Evolutionary conservation across 306 rosid genomes (phyloP).

Genomic region (Aeschynomene evenia): DNA sequence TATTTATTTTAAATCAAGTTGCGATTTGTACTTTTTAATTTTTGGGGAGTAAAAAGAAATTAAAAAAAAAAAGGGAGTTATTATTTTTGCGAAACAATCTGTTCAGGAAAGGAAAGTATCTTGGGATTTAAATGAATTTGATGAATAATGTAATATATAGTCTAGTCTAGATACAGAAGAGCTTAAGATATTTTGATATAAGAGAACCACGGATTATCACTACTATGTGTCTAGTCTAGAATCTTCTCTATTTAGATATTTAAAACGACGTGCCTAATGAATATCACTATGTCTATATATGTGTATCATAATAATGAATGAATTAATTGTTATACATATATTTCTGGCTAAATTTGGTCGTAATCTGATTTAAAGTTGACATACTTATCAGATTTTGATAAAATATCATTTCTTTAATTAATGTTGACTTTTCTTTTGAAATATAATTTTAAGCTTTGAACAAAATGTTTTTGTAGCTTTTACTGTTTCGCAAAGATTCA

Average conservation of each 20-base stretch:
- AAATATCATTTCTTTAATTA: no score
- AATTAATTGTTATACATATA: no score
- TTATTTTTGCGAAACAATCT: neutral
- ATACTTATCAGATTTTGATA: no score
- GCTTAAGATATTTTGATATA: neutral
- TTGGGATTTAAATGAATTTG: neutral
- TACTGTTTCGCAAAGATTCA: neutral
- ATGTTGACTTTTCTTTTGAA: no score
- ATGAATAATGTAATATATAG: neutral
- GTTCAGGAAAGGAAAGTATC: slow-evolving; percentile 11
- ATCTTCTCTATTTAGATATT: neutral
- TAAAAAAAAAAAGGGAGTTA: neutral
- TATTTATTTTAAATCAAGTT: neutral
- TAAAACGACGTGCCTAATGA: no score
- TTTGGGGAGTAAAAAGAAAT: neutral
- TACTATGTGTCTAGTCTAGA: neutral
- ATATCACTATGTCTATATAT: no score
- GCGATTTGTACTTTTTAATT: neutral
- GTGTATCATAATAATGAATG: no score
- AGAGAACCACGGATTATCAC: neutral
- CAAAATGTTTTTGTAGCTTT: neutral
- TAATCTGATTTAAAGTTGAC: neutral
- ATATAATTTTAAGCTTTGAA: neutral
- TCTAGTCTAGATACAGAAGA: neutral
- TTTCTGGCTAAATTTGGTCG: neutral